phyloP scores from a whole-genome alignment of 2,329 filamentous ascomycete genomes.

The Didymella pinodella region DNA sequence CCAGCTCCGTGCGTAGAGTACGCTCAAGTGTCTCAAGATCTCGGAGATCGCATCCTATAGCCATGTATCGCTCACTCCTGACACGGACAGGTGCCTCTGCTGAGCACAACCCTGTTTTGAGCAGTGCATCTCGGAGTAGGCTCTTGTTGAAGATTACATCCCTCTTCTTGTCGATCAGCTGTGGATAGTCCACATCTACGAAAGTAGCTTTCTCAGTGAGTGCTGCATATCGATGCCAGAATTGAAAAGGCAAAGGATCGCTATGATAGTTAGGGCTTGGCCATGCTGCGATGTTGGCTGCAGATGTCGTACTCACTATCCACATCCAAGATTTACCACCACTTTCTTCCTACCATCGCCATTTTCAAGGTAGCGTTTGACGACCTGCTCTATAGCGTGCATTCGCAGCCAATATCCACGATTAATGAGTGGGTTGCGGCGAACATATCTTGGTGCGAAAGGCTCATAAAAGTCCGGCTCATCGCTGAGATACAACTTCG shows the following conservation, averaged over 20 bases:
- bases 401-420: conserved; percentile 88
- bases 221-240: conserved; percentile 70
- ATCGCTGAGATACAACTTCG: conserved; percentile 79
- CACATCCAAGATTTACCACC: conserved; percentile 85
- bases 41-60: conserved; percentile 82
- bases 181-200: conserved; percentile 85
- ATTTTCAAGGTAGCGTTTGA: conserved; percentile 74
- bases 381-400: conserved; percentile 78
- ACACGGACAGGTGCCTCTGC: conserved; percentile 41
- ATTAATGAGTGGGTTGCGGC: conserved; percentile 88
- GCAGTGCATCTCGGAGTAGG: conserved; percentile 52
- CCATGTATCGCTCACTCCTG: conserved; percentile 73
- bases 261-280: conserved; percentile 57
- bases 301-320: conserved; percentile 72
- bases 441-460: conserved; percentile 84
- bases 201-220: conserved; percentile 70
- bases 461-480: conserved; percentile 86
- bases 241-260: conserved; percentile 87
- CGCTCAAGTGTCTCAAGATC: conserved; percentile 68
- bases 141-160: conserved; percentile 67
- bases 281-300: conserved; percentile 5
- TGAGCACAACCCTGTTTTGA: conserved; percentile 37
- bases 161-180: conserved; percentile 78
- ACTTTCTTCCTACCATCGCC: conserved; percentile 68
- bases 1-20: conserved; percentile 66